These are phyloP conservation scores for Rhynchosporium graminicola DNA, from an alignment of 2,329 filamentous ascomycete species.

Conservation along the genomic window DNA sequence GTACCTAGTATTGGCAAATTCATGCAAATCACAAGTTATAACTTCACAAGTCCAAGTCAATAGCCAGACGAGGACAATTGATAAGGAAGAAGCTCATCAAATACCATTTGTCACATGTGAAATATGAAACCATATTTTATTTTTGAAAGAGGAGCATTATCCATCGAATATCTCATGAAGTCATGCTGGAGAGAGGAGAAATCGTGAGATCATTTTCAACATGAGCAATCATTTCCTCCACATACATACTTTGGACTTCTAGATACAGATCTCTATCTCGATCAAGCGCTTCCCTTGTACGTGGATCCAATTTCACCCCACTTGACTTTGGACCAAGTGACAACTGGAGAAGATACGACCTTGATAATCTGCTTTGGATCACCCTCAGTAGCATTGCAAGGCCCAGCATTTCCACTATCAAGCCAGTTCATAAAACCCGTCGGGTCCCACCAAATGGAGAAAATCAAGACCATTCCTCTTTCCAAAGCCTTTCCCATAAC, in stretches of 20 bases:
- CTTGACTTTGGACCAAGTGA: slow-evolving; percentile 58
- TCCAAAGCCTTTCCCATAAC: slow-evolving; percentile 56
- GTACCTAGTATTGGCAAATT: too few relatives aligned
- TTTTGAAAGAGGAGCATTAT: too few relatives aligned
- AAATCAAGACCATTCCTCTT: slow-evolving; percentile 53
- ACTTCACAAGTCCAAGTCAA: too few relatives aligned
- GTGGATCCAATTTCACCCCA: slow-evolving; percentile 63
- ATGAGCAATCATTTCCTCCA: neutral
- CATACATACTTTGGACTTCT: neutral
- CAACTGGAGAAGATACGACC: slow-evolving; percentile 50
- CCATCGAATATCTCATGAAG: too few relatives aligned
- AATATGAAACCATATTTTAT: too few relatives aligned
- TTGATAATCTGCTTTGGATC: slow-evolving; percentile 50
- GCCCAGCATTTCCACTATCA: slow-evolving; percentile 52
- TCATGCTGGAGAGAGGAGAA: neutral
- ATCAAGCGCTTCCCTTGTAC: neutral
- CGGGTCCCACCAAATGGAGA: slow-evolving; percentile 58
- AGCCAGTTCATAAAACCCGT: slow-evolving; percentile 59
- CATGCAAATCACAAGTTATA: too few relatives aligned
- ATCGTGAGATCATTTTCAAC: neutral
- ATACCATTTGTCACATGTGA: too few relatives aligned
- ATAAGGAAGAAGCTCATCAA: too few relatives aligned
- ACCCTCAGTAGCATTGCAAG: slow-evolving; percentile 56
- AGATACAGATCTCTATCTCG: neutral
- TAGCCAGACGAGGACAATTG: too few relatives aligned